Evolutionary conservation across 306 rosid genomes (phyloP).

Genomic region (Quercus agrifolia): DNA sequence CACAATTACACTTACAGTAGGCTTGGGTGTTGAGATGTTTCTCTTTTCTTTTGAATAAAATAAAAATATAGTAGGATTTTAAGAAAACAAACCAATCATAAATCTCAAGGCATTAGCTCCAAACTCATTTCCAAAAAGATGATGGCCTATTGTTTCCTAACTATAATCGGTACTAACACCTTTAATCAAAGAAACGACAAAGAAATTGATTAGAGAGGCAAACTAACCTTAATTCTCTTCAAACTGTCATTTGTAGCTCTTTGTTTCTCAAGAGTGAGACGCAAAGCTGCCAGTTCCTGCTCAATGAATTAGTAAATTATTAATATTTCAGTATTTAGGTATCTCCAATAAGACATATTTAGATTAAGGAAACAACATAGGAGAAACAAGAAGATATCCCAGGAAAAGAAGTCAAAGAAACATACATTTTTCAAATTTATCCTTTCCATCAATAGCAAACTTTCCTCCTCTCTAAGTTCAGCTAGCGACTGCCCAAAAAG

Average conservation of each 20-base stretch:
- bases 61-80: too few species aligned
- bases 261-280: slow-evolving; percentile 50
- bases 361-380: background rate
- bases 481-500: slow-evolving; percentile 63
- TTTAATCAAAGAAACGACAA: background rate
- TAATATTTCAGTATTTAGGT: slow-evolving; percentile 2
- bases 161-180: too few species aligned
- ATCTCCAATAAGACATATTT: background rate
- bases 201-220: background rate
- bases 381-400: background rate
- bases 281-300: slow-evolving; percentile 65
- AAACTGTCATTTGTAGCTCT: slow-evolving; percentile 56
- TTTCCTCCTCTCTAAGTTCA: slow-evolving; percentile 84
- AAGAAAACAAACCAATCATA: too few species aligned
- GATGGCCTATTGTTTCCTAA: too few species aligned
- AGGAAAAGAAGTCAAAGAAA: background rate
- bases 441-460: slow-evolving; percentile 61
- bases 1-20: too few species aligned
- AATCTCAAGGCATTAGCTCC: too few species aligned
- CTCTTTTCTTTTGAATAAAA: too few species aligned
- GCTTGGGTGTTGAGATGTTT: too few species aligned
- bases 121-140: too few species aligned
- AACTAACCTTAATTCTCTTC: slow-evolving; percentile 71
- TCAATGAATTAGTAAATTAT: slow-evolving; percentile 2
- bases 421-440: slow-evolving; percentile 64